Base-by-base conservation (phyloP, 2,329 filamentous ascomycete species). In the Amauroascus niger region DNA sequence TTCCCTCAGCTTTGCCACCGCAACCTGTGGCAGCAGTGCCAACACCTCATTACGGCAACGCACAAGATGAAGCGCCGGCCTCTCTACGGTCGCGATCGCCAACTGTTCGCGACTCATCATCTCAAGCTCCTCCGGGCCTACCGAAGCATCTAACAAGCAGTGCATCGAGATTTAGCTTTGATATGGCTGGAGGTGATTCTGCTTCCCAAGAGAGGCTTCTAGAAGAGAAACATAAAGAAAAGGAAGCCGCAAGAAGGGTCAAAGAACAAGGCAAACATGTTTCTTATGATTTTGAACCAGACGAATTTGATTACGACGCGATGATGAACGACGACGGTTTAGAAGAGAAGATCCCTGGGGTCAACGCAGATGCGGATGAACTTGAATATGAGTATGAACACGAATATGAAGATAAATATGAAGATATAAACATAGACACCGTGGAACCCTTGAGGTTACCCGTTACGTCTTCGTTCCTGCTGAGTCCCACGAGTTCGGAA, bases 151-250 rank as follows among this genome's bases (percentile, higher is more conserved):
- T 76, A 52, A 74, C 69, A 54, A 83, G 80, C 61, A 79, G 77
- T 63, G 78, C 80, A 0, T 83, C 79, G 1, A 71, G 81, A 8
- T 84, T 84, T 62, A 84, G 81, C 59, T 84, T 84, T 59, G 81
- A 84, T 57, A 77, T 83, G 61, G 76, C 73, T 5, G 76, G 76
- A 14, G 72, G 74, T 8, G 80, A 79, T 52, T 81, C 79, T 4
- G 74, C 76, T 3, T 72, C 74, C 0, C 79, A 84, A 62, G 81
- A 84, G 61, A 77, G 77, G 58, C 67, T 82, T 6, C 67, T 84
- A 32, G 81, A 84, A 66, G 81, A 84, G 56, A 80, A 79, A 49
- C 79, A 83, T 59, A 75, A 79, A 68, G 68, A 75, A 64, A 69
- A 79, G 68, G 70, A 77, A 64, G 69, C 76, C 56, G 69, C 67